Conservation (phyloP, 148 eudicot species). For the Amaranthus palmeri region DNA sequence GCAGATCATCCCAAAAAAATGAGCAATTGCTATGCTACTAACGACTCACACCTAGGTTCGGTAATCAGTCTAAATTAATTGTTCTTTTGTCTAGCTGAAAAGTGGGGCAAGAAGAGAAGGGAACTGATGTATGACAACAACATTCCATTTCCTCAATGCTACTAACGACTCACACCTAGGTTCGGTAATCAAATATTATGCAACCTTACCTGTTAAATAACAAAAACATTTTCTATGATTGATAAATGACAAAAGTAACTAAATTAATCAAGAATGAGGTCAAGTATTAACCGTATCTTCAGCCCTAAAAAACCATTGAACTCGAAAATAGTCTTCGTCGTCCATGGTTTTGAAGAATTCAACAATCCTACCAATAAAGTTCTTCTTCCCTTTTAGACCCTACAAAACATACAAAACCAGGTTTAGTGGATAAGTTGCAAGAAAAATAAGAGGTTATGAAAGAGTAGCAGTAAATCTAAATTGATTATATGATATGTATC, state of each 20-base stretch:
- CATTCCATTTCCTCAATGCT: too few relatives aligned
- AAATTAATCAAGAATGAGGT: constrained; percentile 5
- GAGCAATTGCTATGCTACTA: neutral
- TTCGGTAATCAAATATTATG: too few relatives aligned
- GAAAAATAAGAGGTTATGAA: neutral
- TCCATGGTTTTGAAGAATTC: constrained; percentile 38
- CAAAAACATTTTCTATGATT: too few relatives aligned
- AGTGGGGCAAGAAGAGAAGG: neutral
- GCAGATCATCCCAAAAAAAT: neutral
- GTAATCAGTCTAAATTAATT: neutral
- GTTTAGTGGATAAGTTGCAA: neutral
- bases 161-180: too few relatives aligned
- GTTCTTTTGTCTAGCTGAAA: neutral
- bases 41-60: too few relatives aligned
- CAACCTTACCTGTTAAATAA: too few relatives aligned
- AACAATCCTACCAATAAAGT: constrained; percentile 37
- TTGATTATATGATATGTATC: neutral
- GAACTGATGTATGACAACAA: neutral
- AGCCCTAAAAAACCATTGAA: constrained; percentile 42
- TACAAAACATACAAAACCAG: constrained; percentile 3
- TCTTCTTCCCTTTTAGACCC: constrained; percentile 31
- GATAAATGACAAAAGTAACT: neutral
- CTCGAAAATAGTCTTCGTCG: constrained; percentile 38
- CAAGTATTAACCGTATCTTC: constrained; percentile 34
- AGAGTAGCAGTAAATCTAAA: neutral